Base-by-base conservation (phyloP, 805 yeast genomes). In the Cyberlindnera mrakii region DNA sequence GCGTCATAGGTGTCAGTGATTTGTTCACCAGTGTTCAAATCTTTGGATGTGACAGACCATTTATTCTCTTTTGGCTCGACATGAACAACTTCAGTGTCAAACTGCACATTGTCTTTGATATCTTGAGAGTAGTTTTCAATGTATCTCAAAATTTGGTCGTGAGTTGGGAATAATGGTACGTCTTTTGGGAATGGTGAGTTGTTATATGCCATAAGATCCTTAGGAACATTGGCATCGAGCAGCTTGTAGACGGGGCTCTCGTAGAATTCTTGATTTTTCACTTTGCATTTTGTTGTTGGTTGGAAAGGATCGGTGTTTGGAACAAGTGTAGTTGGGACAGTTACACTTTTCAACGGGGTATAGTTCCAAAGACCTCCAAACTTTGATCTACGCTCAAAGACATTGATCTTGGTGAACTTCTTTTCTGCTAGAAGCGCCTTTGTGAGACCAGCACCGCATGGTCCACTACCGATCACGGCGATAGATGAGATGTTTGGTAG, bases 351-450 rank as follows among this genome's bases (percentile, higher is more conserved):
- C 9, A 37, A 35, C 3, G 44, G 44, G 1, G 60, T 53, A 34
- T 70, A 82, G 56, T 78, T 75, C 96, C 96, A 87, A 8, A 86
- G 65, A 0, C 96, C 96, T 13, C 95, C 96, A n/a, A 74, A 57
- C n/a, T 62, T 59, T 7, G 64, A 50, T 47, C 84, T 70, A 37
- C 74, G 67, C 49, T 85, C 95, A 55, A 71, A 84, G 5, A 83
- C 67, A 20, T 73, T 75, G 38, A 85, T 68, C 36, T 60, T 54
- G 30, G 68, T 63, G 49, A 74, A 73, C 29, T 31, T 19, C 1
- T 60, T 54, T 50, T 81, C 89, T 9, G 67, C 72, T 7, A 74
- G 49, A 10, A 86, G 65, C 0, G 89, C 86, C 45, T 80, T 77
- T 0, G 85, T 78, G 3, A 75, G 65, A 0, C 81, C 86, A 17